Evolutionary conservation across 2,329 filamentous ascomycete genomes (phyloP).

Genomic region (Thelonectria olida): DNA sequence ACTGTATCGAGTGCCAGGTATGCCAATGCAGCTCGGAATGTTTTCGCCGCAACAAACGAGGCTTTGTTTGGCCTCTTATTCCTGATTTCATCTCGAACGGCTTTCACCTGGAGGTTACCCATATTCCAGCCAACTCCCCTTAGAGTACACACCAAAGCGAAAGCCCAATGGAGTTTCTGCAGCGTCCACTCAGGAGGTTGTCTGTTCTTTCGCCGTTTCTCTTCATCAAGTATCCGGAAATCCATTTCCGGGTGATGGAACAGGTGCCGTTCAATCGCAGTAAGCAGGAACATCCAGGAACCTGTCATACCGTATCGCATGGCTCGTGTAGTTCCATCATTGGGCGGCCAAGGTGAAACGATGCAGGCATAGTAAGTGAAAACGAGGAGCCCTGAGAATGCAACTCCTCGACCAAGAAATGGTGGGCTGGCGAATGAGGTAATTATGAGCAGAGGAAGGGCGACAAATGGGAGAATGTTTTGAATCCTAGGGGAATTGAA

Average conservation of each 20-base stretch:
- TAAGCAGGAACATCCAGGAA: constrained; percentile 25
- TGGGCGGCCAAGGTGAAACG: constrained; percentile 22
- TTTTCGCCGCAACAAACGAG: background rate
- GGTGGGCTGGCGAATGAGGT: constrained; percentile 6
- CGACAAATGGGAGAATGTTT: constrained; percentile 8
- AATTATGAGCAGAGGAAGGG: constrained; percentile 7
- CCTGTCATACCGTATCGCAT: constrained; percentile 27
- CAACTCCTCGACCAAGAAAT: constrained; percentile 6
- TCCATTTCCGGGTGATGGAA: constrained; percentile 17
- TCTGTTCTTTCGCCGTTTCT: background rate
- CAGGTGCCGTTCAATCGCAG: constrained; percentile 21
- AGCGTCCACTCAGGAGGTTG: constrained; percentile 9
- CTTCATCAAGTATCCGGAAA: constrained; percentile 19
- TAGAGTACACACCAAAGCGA: constrained; percentile 6
- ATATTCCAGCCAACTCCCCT: constrained; percentile 28
- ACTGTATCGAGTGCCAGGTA: constrained; percentile 16
- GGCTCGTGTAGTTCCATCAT: constrained; percentile 10
- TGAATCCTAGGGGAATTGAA: background rate
- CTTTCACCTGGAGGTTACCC: constrained; percentile 9
- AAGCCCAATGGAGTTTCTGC: constrained; percentile 21
- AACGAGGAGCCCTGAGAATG: constrained; percentile 15
- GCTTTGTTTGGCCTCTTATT: background rate
- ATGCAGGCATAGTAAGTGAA: constrained; percentile 11
- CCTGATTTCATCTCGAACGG: background rate
- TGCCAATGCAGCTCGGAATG: constrained; percentile 1